phyloP scores from a whole-genome alignment of 2,329 filamentous ascomycete species.

The Didymellaceae sp. region DNA sequence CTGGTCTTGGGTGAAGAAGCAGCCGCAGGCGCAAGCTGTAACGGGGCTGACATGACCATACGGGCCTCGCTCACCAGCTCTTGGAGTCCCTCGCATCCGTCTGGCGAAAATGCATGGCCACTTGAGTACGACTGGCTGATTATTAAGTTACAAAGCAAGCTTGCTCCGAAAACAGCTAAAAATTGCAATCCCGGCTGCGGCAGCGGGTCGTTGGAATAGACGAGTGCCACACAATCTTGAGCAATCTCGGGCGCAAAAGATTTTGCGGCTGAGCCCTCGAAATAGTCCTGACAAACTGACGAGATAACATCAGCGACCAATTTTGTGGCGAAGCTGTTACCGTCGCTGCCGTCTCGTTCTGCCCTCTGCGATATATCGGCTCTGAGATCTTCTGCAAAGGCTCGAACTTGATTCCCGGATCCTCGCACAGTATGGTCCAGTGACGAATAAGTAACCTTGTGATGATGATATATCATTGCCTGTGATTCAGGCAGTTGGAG shows the following conservation, averaged over 20 bases:
- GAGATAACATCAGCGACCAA: conserved; percentile 1
- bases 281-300: neutral
- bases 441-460: neutral
- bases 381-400: neutral
- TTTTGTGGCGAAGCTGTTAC: neutral
- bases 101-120: neutral
- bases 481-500: neutral
- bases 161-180: conserved; percentile 2
- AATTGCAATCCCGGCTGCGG: neutral
- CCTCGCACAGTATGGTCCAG: neutral
- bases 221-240: neutral
- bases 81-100: neutral
- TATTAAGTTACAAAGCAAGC: conserved; percentile 3
- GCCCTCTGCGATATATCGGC: neutral
- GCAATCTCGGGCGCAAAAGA: neutral
- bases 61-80: neutral
- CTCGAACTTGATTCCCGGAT: neutral
- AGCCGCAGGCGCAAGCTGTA: neutral
- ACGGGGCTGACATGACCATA: neutral
- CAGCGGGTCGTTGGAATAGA: neutral
- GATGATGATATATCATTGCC: neutral
- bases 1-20: too few species aligned
- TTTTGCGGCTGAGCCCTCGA: neutral
- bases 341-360: neutral
- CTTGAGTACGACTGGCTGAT: conserved; percentile 2